Conservation (phyloP, 805 yeast genomes). For the Schwanniomyces pseudopolymorphus region DNA sequence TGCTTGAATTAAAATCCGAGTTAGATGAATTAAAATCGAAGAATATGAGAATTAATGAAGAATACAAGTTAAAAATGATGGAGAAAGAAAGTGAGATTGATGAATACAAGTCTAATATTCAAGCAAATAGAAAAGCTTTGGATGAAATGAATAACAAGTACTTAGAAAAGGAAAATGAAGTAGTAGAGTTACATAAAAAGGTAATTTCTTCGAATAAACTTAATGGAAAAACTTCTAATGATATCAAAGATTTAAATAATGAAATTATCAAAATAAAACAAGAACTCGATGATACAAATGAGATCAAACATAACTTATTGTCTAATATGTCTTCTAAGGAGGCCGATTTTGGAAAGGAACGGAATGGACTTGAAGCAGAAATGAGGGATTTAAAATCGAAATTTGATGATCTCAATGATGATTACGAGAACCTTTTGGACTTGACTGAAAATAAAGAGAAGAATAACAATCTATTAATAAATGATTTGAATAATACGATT, state of each 20-base stretch:
- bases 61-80: neutral
- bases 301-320: conserved; percentile 60
- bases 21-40: conserved; percentile 5
- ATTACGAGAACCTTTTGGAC: conserved; percentile 43
- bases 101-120: conserved; percentile 7
- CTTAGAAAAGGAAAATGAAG: conserved; percentile 10
- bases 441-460: conserved; percentile 28
- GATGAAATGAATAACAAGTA: conserved; percentile 12
- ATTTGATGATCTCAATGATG: conserved; percentile 47
- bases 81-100: conserved; percentile 9
- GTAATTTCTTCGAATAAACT: conserved; percentile 10
- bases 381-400: conserved; percentile 43
- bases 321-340: conserved; percentile 71
- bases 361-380: conserved; percentile 49
- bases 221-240: conserved; percentile 10
- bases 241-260: conserved; percentile 13
- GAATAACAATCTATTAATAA: conserved; percentile 26
- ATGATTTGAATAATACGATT: conserved; percentile 21
- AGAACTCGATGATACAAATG: conserved; percentile 21
- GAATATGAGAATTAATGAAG: neutral
- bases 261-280: conserved; percentile 9
- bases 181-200: conserved; percentile 13
- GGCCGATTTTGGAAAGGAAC: conserved; percentile 54
- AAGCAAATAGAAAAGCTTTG: conserved; percentile 9
- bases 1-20: conserved; percentile 9